Base-by-base conservation (phyloP, 2,329 filamentous ascomycete species). In the Beauveria pseudobassiana region DNA sequence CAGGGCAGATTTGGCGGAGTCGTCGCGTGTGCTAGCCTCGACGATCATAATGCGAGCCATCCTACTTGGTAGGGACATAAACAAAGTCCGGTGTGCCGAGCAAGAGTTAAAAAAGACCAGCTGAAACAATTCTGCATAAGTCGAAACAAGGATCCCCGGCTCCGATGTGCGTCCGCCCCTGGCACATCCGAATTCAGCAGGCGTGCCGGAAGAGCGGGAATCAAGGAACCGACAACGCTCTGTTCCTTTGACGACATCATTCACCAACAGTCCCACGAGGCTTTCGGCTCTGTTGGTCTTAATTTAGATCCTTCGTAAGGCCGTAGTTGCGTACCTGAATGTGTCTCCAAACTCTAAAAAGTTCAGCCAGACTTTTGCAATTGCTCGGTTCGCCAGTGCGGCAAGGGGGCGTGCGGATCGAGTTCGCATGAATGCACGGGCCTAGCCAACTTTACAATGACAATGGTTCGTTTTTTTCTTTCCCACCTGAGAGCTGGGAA, bases 401-500 rank as follows among this genome's bases (percentile, higher is more conserved):
- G 20, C 49, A 10, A 26, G 9, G 26, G 12, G 1, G 30, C 10
- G 30, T 34, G 30, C 30, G 30, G 54, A 56, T 56, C 52, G 54
- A 24, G 26, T 22, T 56, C n/a, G 54, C 54, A 56, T 56, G 54
- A 48, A 56, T 46, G 54, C 54, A 56, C 54, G 54, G 54, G 7
- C 54, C 22, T 34, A 2, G 38, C 5, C 24, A 24, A 18, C 26
- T 20, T 55, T 1, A 43, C 2, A 45, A 24, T 9, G 0, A n/a
- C 3, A 4, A 24, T 10, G 45, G 45, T 6, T 22, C 12, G 45
- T 10, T n/a, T 10, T 20, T 46, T 18, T 46, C n/a, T 46, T 46
- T 46, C 4, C 10, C 20, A 46, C 43, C n/a, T 34, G 30, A 34
- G 20, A 46, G n/a, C 18, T 20, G n/a, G n/a, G 20, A 20, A 38